Base-by-base conservation (phyloP, 1,284 basidiomycete species). In the Ustilago loliicola region DNA sequence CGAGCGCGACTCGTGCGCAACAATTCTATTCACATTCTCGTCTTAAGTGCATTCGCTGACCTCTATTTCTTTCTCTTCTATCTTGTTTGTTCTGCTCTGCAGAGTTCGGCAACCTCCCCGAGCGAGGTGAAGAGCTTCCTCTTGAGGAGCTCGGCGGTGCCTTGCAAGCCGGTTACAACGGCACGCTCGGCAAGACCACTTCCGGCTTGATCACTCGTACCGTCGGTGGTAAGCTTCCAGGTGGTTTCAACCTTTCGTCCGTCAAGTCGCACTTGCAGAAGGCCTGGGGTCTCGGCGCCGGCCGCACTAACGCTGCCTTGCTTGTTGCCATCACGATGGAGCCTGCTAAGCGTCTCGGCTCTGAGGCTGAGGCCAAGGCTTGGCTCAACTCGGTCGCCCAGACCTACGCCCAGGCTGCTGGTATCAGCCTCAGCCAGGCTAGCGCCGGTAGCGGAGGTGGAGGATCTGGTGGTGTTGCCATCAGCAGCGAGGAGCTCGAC, bases 401-500 rank as follows among this genome's bases (percentile, higher is more conserved):
- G 34, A 88, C 90, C 21, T 99, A 99, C 85, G 94, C 95, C 63
- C 91, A 93, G 78, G 92, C 93, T 71, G 89, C 94, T 9, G 95
- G 96, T 27, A 93, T 99, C 82, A 91, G 92, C 2, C 89, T 99
- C n/a, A 72, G 64, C 68, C 81, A 83, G 66, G 82, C 77, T 19
- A 76, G 82, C 34, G 89, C 90, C 59, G 89, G 90, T 30, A 90
- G 89, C 53, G 91, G 90, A 56, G 91, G 89, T 11, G 91, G 89
- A 57, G 88, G 86, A 15, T 68, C 74, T 11, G 87, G 83, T 17
- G 86, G 84, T 34, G 86, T 84, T 8, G 92, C 92, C 51, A 98
- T 98, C 89, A 97, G 97, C 89, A 96, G 94, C 85, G 96, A 99
- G 88, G 95, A 98, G 87, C 97, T 99, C 90, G 89, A 95, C 87